Evolutionary conservation across 768 basidiomycete genomes (phyloP).

Genomic region (Gymnopilus dilepis): DNA sequence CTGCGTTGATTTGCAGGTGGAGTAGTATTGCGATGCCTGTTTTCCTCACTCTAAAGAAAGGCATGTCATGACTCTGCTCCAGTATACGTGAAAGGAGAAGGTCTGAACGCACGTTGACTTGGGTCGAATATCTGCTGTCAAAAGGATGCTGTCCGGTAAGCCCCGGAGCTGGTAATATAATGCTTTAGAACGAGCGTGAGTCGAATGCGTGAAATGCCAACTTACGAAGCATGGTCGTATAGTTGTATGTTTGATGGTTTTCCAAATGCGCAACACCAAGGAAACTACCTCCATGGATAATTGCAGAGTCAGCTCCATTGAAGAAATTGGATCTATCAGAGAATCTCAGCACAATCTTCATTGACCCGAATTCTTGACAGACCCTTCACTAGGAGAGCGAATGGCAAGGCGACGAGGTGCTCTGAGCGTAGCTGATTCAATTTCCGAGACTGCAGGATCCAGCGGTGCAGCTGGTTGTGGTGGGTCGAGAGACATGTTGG

Average conservation of each 20-base stretch:
- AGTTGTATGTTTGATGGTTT: neutral
- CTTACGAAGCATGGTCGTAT: neutral
- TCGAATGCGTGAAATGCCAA: neutral
- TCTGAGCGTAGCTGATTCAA: neutral
- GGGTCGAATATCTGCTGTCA: neutral
- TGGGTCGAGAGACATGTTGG: neutral
- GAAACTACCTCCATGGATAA: neutral
- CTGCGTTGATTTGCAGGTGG: neutral
- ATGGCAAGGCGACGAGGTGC: neutral
- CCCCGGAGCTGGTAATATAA: neutral
- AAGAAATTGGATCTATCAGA: conserved; percentile 2
- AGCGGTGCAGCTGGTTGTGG: neutral
- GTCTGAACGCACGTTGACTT: neutral
- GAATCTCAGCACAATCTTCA: neutral
- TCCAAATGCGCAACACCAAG: neutral
- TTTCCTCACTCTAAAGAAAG: neutral
- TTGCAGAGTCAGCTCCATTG: neutral
- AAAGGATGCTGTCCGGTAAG: neutral
- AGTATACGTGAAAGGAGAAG: neutral
- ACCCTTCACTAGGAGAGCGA: neutral
- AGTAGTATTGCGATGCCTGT: neutral
- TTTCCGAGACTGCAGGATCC: neutral
- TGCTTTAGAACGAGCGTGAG: neutral
- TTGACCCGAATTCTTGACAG: neutral
- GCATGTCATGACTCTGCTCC: neutral